phyloP scores from a whole-genome alignment of 768 basidiomycete species.

The Rhodosporidiobolus odoratus region DNA sequence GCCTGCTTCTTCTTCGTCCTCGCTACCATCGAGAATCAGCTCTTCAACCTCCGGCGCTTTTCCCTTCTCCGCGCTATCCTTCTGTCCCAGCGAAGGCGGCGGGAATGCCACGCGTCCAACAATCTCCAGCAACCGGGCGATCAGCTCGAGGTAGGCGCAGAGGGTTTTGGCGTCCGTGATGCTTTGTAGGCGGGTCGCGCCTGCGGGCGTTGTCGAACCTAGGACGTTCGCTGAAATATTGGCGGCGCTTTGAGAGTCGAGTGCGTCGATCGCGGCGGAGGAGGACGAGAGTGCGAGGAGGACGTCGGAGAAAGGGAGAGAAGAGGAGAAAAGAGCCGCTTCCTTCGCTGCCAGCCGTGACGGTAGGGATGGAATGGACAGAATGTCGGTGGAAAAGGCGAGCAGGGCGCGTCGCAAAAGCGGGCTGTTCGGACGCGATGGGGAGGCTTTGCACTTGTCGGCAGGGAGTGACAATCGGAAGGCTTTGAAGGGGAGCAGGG shows the following conservation, averaged over 20 bases:
- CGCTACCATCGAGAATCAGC: background rate
- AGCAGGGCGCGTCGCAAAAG: constrained; percentile 2
- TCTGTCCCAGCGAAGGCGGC: background rate
- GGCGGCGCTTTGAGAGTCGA: too few relatives aligned
- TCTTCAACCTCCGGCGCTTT: constrained; percentile 2
- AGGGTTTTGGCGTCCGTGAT: constrained; percentile 12
- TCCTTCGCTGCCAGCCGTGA: background rate
- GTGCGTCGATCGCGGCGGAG: too few relatives aligned
- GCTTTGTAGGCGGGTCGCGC: background rate
- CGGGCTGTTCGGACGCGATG: background rate
- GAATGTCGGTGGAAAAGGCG: constrained; percentile 12
- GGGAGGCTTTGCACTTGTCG: background rate
- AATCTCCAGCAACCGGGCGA: background rate
- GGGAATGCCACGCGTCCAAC: background rate
- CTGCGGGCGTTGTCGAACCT: background rate
- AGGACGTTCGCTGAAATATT: constrained; percentile 28
- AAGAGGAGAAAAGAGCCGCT: background rate
- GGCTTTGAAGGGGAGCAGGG: constrained; percentile 30
- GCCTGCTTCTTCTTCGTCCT: background rate
- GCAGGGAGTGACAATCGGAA: background rate
- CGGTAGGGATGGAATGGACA: constrained; percentile 1
- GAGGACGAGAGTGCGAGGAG: background rate
- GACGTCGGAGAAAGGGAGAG: constrained; percentile 11
- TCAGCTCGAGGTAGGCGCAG: constrained; percentile 2
- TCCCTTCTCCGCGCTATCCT: background rate